phyloP scores from a whole-genome alignment of 2,329 filamentous ascomycete species.

The Colletotrichum simmondsii region DNA sequence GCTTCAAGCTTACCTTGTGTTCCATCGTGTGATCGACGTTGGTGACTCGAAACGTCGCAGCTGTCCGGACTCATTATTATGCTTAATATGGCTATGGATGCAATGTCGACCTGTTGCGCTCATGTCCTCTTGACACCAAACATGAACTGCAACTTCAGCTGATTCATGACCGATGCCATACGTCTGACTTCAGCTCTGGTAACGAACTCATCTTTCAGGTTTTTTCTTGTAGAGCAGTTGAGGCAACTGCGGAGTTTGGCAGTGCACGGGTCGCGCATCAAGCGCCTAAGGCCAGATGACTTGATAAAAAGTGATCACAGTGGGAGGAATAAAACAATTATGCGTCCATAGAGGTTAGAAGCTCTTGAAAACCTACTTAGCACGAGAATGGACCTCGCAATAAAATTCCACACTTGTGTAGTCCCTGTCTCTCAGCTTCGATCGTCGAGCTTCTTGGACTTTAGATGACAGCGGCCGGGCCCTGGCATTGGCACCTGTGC shows the following conservation, averaged over 20 bases:
- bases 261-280: too few relatives aligned
- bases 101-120: not conserved
- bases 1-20: not conserved
- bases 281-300: too few relatives aligned
- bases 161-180: not conserved
- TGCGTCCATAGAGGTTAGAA: too few relatives aligned
- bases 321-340: too few relatives aligned
- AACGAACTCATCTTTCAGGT: not conserved
- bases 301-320: too few relatives aligned
- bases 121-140: not conserved
- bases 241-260: too few relatives aligned
- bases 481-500: not conserved
- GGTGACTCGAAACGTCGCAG: not conserved
- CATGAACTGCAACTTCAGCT: not conserved
- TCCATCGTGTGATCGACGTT: not conserved
- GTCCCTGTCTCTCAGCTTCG: too few relatives aligned
- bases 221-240: too few relatives aligned
- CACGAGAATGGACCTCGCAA: too few relatives aligned
- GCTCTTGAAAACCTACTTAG: too few relatives aligned
- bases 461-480: not conserved
- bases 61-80: not conserved
- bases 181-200: not conserved
- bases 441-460: not conserved
- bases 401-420: too few relatives aligned
- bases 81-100: not conserved